A percentile compares a stretch with the other conserved stretches of the same genome.
These are phyloP conservation scores for Ogataea thermomethanolica DNA, from an alignment of 805 yeast genomes.

Conservation along the genomic window DNA sequence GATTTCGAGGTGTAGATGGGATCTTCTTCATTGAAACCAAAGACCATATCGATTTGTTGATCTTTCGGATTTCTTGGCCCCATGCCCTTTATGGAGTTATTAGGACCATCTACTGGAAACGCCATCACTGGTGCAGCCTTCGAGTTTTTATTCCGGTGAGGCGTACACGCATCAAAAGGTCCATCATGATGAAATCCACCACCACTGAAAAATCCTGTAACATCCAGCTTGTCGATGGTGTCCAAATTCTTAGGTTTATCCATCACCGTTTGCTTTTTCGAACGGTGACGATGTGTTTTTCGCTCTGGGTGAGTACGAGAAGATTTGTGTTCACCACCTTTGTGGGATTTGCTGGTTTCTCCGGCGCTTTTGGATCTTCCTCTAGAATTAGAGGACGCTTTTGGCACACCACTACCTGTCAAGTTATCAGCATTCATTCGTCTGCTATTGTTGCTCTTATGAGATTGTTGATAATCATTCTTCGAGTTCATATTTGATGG, in stretches of 20 bases:
- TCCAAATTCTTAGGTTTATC: constrained; percentile 74
- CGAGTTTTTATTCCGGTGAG: constrained; percentile 79
- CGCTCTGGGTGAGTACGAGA: constrained; percentile 19
- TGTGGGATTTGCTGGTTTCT: constrained; percentile 20
- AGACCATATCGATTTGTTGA: constrained; percentile 67
- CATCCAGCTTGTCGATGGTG: constrained; percentile 92
- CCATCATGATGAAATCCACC: constrained; percentile 98
- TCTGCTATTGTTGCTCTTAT: constrained; percentile 24
- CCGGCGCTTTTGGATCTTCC: constrained; percentile 32
- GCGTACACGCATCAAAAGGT: constrained; percentile 97
- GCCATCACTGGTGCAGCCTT: constrained; percentile 90
- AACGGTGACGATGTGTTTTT: constrained; percentile 31
- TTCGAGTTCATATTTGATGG: constrained; percentile 13
- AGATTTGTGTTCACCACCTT: constrained; percentile 17
- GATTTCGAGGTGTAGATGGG: constrained; percentile 31
- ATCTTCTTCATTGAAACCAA: constrained; percentile 62
- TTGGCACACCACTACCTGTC: constrained; percentile 25
- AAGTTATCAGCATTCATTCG: constrained; percentile 19
- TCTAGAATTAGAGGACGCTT: constrained; percentile 30
- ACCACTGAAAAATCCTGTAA: constrained; percentile 89
- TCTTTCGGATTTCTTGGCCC: constrained; percentile 52
- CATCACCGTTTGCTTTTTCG: constrained; percentile 39
- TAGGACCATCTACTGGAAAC: constrained; percentile 94
- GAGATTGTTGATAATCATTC: constrained; percentile 3
- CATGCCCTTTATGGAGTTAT: constrained; percentile 72